Evolutionary conservation across 345 rosid genomes (phyloP).

Genomic region (Populus pruinosa): DNA sequence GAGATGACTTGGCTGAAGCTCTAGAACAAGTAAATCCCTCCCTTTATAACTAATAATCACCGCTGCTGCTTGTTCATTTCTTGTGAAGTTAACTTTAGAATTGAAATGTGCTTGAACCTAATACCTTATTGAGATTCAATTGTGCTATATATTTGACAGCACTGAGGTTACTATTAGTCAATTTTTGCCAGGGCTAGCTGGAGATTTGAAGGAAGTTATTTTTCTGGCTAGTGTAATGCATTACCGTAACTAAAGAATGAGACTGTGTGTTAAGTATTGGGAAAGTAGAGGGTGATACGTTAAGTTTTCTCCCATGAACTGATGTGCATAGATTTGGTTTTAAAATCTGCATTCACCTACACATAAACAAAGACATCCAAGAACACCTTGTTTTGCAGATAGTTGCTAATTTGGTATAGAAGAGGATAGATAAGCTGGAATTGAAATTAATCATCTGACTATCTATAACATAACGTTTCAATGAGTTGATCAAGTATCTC

Average conservation of each 20-base stretch:
- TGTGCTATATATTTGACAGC: neutral
- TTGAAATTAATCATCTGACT: too few relatives aligned
- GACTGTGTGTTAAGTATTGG: neutral
- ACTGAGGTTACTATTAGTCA: neutral
- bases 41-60: neutral
- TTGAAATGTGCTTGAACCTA: neutral
- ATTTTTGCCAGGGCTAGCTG: neutral
- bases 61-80: neutral
- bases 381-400: neutral
- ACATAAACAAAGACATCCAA: neutral
- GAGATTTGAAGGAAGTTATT: neutral
- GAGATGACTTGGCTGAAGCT: constrained; percentile 83
- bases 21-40: constrained; percentile 50
- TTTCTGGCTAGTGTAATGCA: neutral
- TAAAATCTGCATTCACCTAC: neutral
- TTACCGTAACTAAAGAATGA: neutral
- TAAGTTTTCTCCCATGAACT: neutral
- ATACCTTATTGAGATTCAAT: neutral
- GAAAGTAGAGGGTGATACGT: neutral
- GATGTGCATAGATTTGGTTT: neutral
- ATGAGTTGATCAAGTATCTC: too few relatives aligned
- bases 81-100: neutral
- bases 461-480: too few relatives aligned
- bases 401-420: too few relatives aligned
- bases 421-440: too few relatives aligned